phyloP scores from a whole-genome alignment of 2,329 filamentous ascomycete species.

The Nigrograna mackinnonii region DNA sequence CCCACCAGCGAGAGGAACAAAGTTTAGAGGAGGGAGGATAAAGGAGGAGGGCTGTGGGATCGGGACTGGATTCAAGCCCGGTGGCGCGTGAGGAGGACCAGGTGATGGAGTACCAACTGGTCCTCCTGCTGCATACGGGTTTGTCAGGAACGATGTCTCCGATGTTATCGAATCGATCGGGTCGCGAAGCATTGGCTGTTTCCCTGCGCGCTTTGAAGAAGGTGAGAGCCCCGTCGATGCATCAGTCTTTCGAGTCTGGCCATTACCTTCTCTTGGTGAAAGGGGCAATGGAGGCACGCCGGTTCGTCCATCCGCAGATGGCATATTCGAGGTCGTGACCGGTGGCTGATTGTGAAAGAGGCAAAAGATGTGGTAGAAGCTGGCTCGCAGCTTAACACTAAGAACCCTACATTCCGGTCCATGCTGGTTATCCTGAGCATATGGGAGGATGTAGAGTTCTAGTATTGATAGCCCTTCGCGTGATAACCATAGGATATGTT shows the following conservation, averaged over 20 bases:
- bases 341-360: constrained; percentile 91
- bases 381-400: constrained; percentile 87
- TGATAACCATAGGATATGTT: constrained; percentile 94
- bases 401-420: constrained; percentile 82
- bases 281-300: constrained; percentile 26
- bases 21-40: constrained; percentile 77
- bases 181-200: constrained; percentile 49
- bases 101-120: constrained; percentile 47
- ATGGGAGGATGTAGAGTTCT: constrained; percentile 81
- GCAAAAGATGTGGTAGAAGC: constrained; percentile 95
- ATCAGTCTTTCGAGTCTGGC: constrained; percentile 26
- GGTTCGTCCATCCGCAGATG: constrained; percentile 29
- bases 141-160: constrained; percentile 55
- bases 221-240: constrained; percentile 26
- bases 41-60: constrained; percentile 64
- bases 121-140: constrained; percentile 47
- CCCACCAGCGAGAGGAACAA: constrained; percentile 77
- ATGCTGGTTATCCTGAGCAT: constrained; percentile 71
- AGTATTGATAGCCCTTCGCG: constrained; percentile 87
- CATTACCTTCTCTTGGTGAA: constrained; percentile 25
- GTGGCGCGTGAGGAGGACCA: constrained; percentile 44
- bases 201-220: constrained; percentile 34
- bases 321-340: constrained; percentile 51
- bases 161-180: constrained; percentile 53
- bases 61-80: constrained; percentile 48